phyloP scores from a whole-genome alignment of 2,329 filamentous ascomycete species.

The Ustilaginoidea virens region DNA sequence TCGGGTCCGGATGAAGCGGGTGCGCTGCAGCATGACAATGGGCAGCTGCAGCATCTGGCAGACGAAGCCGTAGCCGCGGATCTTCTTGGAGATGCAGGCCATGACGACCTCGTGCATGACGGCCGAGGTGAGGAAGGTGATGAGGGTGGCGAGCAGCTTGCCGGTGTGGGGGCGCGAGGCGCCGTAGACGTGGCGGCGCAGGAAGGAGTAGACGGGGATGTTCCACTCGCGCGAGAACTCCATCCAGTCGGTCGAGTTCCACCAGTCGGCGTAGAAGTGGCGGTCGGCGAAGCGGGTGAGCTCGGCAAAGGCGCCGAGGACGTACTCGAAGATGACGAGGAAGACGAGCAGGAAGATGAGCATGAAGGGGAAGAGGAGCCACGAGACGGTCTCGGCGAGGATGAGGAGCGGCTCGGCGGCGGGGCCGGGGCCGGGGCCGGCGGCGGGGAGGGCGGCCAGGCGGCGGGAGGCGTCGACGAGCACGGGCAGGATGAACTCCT shows the following conservation, averaged over 20 bases:
- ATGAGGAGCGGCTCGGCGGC: slow-evolving; percentile 59
- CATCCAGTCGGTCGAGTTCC: slow-evolving; percentile 76
- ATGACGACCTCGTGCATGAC: slow-evolving; percentile 90
- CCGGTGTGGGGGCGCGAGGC: slow-evolving; percentile 66
- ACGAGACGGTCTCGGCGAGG: slow-evolving; percentile 76
- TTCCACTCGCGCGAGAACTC: slow-evolving; percentile 97
- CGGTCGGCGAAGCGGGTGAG: slow-evolving; percentile 87
- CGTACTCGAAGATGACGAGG: slow-evolving; percentile 95
- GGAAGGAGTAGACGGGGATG: slow-evolving; percentile 90
- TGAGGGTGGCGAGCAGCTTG: slow-evolving; percentile 60
- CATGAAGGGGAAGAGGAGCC: slow-evolving; percentile 95
- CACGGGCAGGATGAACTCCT: slow-evolving; percentile 91
- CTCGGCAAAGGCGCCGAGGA: slow-evolving; percentile 87
- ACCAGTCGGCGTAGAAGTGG: slow-evolving; percentile 76
- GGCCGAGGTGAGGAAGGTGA: slow-evolving; percentile 84
- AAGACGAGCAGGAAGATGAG: slow-evolving; percentile 90
- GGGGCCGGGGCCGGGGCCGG: no score
- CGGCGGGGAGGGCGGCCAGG: slow-evolving; percentile 26
- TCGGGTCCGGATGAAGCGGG: slow-evolving; percentile 56
- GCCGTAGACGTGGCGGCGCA: slow-evolving; percentile 85
- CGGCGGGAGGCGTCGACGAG: slow-evolving; percentile 52
- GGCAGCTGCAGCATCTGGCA: slow-evolving; percentile 96
- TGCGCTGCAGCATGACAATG: slow-evolving; percentile 82
- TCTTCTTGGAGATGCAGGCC: slow-evolving; percentile 95
- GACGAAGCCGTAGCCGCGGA: slow-evolving; percentile 83